Base-by-base conservation (phyloP, 305 asterid species). In the Fraxinus greggii region DNA sequence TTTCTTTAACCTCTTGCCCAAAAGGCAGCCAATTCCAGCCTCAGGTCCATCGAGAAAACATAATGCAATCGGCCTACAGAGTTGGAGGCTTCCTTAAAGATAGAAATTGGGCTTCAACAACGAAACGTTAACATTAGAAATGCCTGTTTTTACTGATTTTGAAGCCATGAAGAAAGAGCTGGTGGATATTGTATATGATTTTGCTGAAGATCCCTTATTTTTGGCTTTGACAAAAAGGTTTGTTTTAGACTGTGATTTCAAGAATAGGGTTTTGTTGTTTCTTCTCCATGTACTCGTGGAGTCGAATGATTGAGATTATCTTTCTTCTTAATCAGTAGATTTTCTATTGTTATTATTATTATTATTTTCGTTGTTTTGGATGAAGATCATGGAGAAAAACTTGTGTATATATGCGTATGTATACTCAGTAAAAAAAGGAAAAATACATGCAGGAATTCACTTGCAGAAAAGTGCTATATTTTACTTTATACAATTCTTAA, bases 31-130 rank as follows among this genome's bases (percentile, higher is more conserved):
- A 3, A 85, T 93, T 26, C 97, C 97, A 0, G 86, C 89, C 15
- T 93, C 97, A 0, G 96, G 88, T 33, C 97, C 97, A 0, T 93
- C 96, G 2, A 89, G 96, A 81, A 93, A 89, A 70, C 97, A 93
- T 88, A 90, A 93, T 35, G 90, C 88, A 51, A 90, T 93, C 26
- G 97, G 96, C 83, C 86, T 93, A 2, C 91, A 90, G 77, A 87
- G 42, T 54, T 88, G 90, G 91, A 88, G 90, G 86, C 78, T 36
- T 21, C 97, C 97, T 35, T 92, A 85, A 90, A 19, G 10, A 69
- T 2, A 10, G 1, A 23, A 45, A 32, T 29, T 32, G 17, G 72
- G 36, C 56, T 23, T 38, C 65, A 56, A 56, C 21, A 48, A 13
- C 1, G 1, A 48, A 48, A 48, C 19, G 5, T 45, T 48, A 48